Evolutionary conservation across 2,329 filamentous ascomycete genomes (phyloP), one percentile per base, ranked within the genome.

Genomic region (Aspergillus ibericus): DNA sequence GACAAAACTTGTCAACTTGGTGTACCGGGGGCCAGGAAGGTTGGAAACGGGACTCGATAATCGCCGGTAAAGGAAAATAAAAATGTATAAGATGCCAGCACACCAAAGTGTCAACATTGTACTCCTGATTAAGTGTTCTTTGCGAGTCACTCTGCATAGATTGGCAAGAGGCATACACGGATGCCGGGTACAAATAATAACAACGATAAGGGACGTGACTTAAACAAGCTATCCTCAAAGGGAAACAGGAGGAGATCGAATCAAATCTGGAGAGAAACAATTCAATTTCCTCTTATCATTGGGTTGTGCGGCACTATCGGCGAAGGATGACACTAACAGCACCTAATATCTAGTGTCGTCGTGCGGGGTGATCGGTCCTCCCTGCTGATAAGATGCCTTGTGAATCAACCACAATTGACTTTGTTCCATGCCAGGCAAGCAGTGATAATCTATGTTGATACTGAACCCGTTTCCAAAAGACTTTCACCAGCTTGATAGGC

Each of bases 11-110:
- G 71, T 74, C 42, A 69, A 61, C 2, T 53, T 61, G 16, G 70
- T 70, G 46, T 68, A 68, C 66, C 67, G 70, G 1, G 70, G 70
- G 0, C 71, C 71, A 8, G 71, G 70, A 6, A 73, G 15, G 15
- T 66, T 62, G 15, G 62, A n/a, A 13, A 58, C 36, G 1, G 59
- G 57, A 9, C 25, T 42, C 12, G 47, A 42, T 5, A 59, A 13
- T 4, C 44, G 35, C n/a, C 38, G 38, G 8, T 48, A 15, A 29
- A 59, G 34, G 13, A 53, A 59, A 5, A 55, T 18, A 10, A 15
- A 13, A 2, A 53, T 1, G 8, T 53, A 1, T 4, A 62, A 20
- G 1, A 27, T 47, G 10, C 15, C 51, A 29, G 32, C 57, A 44
- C 54, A 36, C 29, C 40, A 59, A 3, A 59, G 29, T 9, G 25